Percentiles rank a stretch among this genome's conserved stretches.
phyloP scores from a whole-genome alignment of 2,329 filamentous ascomycete genomes.

The Penicillium freii region DNA sequence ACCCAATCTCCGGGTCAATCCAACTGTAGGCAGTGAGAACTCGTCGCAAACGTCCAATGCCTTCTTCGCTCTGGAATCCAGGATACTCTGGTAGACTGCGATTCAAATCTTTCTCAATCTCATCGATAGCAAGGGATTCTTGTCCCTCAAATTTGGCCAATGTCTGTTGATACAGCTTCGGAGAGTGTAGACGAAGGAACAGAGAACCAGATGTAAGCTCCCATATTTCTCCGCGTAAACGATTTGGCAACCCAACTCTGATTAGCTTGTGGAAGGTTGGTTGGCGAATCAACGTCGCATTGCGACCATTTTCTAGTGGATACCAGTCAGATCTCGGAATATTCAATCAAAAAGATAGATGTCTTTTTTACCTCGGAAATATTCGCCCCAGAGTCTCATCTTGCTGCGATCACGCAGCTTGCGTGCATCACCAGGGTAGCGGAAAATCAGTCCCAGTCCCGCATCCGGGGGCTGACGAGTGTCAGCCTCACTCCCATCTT shows the following conservation, averaged over 20 bases:
- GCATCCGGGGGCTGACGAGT: constrained; percentile 72
- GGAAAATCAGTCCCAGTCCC: constrained; percentile 86
- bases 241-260: constrained; percentile 88
- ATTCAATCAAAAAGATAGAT: neutral
- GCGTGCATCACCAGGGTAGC: constrained; percentile 90
- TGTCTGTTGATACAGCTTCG: constrained; percentile 79
- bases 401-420: constrained; percentile 94
- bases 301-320: constrained; percentile 77
- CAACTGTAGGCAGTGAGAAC: constrained; percentile 97
- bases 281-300: constrained; percentile 86
- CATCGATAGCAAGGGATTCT: constrained; percentile 92
- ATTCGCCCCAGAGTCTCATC: constrained; percentile 97
- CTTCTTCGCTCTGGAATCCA: constrained; percentile 93
- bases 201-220: constrained; percentile 90
- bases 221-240: constrained; percentile 91
- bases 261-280: constrained; percentile 98
- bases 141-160: constrained; percentile 77
- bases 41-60: constrained; percentile 81
- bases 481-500: constrained; percentile 53
- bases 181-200: constrained; percentile 82
- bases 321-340: constrained; percentile 10
- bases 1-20: constrained; percentile 92
- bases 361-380: constrained; percentile 60
- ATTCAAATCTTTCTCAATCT: constrained; percentile 98
- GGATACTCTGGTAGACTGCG: constrained; percentile 95